These are phyloP conservation scores for Rhizopus delemar DNA, from an alignment of 371 early-diverging fungal genomes.

Conservation along the genomic window DNA sequence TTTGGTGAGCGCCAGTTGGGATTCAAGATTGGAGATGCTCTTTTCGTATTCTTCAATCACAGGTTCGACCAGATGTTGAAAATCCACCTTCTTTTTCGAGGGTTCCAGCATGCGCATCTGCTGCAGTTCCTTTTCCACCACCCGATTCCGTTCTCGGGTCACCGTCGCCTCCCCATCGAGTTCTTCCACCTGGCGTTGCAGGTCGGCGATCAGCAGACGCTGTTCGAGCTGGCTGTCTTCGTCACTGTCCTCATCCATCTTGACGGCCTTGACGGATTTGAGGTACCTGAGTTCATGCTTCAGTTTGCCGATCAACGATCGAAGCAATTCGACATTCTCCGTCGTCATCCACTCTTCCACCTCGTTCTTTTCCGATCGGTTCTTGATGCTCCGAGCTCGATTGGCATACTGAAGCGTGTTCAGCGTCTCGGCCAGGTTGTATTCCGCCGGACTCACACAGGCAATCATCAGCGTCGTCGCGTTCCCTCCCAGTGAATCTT, in stretches of 20 bases:
- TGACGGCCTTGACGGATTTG: slow-evolving; percentile 17
- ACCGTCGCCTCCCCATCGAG: slow-evolving; percentile 41
- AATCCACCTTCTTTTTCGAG: slow-evolving; percentile 29
- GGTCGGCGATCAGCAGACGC: slow-evolving; percentile 35
- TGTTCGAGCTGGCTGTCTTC: slow-evolving; percentile 40
- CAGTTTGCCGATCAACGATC: slow-evolving; percentile 55
- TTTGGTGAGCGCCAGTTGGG: slow-evolving; percentile 56
- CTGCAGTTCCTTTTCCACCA: slow-evolving; percentile 42
- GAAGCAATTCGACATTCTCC: slow-evolving; percentile 60
- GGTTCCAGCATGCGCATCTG: slow-evolving; percentile 21
- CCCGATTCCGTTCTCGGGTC: slow-evolving; percentile 38
- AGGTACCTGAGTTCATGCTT: slow-evolving; percentile 54
- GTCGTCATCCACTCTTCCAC: slow-evolving; percentile 67
- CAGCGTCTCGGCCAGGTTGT: slow-evolving; percentile 84
- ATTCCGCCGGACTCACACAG: slow-evolving; percentile 82
- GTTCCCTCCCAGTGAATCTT: slow-evolving; percentile 96
- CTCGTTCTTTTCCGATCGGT: slow-evolving; percentile 72
- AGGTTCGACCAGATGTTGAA: slow-evolving; percentile 65
- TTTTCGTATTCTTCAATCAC: slow-evolving; percentile 72
- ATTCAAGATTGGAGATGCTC: slow-evolving; percentile 56
- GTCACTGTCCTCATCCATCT: slow-evolving; percentile 12
- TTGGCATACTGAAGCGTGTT: slow-evolving; percentile 93
- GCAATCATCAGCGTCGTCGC: slow-evolving; percentile 92
- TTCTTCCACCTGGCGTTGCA: slow-evolving; percentile 49
- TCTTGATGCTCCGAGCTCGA: slow-evolving; percentile 86